Evolutionary conservation across 2,329 filamentous ascomycete genomes (phyloP), one percentile per base, ranked within the genome.

Genomic region (Microdochium nivale): DNA sequence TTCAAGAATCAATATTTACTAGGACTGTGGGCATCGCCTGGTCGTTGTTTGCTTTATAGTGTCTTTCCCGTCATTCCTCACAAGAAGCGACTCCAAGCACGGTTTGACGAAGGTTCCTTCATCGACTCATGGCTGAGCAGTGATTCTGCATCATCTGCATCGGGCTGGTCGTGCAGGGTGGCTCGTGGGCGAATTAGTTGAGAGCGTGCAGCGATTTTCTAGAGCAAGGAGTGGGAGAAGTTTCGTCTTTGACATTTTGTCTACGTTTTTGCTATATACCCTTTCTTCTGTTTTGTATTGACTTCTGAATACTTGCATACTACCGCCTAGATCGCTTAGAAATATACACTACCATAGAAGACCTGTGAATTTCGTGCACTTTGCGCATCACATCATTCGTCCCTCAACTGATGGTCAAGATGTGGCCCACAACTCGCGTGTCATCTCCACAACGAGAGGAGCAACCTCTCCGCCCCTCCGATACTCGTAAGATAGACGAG

Each of bases 1-100:
- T 23, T 46, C 43, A 21, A 47, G 46, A 27, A 47, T 47, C 24
- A 47, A 47, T 47, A 47, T 47, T 30, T 47, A 47, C 46, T 47
- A 47, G 46, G 14, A 3, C 23, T 19, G 3, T 30, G 13, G 46
- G 46, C 46, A 23, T n/a, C 14, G 21, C 30, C 14, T 47, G 10
- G n/a, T 5, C 23, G 9, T 47, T 30, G 13, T 47, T 47, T 30
- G 9, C 19, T 19, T 24, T 44, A 44, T 19, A 44, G 40, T 44
- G 5, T 44, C 40, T 23, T 44, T 44, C 19, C 40, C 21, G 23
- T 8, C n/a, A 11, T 44, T 44, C 23, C 40, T 21, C 7, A 23
- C 40, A 21, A 44, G 23, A 19, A 44, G 19, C 40, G 40, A 44
- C 13, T 24, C 40, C 16, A 44, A 7, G 40, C 21, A 13, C 16